phyloP scores from a whole-genome alignment of 2,329 filamentous ascomycete species.

The Calonectria pteridis region DNA sequence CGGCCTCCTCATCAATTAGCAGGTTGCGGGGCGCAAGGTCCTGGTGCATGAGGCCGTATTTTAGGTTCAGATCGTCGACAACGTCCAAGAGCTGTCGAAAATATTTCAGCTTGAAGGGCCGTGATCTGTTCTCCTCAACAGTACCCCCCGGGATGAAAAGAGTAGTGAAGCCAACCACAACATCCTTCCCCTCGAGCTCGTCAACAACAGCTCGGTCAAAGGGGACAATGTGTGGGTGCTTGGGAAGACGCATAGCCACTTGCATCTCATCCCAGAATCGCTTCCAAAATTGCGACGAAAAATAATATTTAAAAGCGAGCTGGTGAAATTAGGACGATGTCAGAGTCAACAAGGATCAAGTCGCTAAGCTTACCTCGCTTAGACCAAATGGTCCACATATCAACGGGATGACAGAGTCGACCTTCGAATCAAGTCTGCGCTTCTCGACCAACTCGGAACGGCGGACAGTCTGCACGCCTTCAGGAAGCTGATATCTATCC shows the following conservation, averaged over 20 bases:
- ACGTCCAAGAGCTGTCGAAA: slow-evolving; percentile 50
- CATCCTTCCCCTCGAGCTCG: slow-evolving; percentile 38
- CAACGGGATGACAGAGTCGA: neutral
- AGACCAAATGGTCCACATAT: neutral
- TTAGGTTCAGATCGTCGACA: slow-evolving; percentile 50
- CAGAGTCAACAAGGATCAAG: neutral
- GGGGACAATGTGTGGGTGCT: slow-evolving; percentile 51
- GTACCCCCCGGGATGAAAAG: slow-evolving; percentile 50
- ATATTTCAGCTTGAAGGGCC: slow-evolving; percentile 51
- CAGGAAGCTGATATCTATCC: neutral
- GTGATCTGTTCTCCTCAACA: slow-evolving; percentile 43
- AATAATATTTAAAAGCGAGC: slow-evolving; percentile 52
- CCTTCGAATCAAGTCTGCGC: neutral
- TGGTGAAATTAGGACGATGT: neutral
- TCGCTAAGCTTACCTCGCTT: neutral
- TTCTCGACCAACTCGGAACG: neutral
- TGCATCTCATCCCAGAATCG: slow-evolving; percentile 51
- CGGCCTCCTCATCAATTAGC: slow-evolving; percentile 48
- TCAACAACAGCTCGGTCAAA: slow-evolving; percentile 52
- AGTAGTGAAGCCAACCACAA: slow-evolving; percentile 52
- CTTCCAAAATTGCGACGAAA: slow-evolving; percentile 30
- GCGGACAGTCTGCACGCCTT: neutral
- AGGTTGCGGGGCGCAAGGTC: slow-evolving; percentile 55
- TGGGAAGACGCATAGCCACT: slow-evolving; percentile 49
- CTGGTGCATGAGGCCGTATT: slow-evolving; percentile 53